phyloP scores from a whole-genome alignment of 164 flowering plant species.

The Cinnamomum chago region DNA sequence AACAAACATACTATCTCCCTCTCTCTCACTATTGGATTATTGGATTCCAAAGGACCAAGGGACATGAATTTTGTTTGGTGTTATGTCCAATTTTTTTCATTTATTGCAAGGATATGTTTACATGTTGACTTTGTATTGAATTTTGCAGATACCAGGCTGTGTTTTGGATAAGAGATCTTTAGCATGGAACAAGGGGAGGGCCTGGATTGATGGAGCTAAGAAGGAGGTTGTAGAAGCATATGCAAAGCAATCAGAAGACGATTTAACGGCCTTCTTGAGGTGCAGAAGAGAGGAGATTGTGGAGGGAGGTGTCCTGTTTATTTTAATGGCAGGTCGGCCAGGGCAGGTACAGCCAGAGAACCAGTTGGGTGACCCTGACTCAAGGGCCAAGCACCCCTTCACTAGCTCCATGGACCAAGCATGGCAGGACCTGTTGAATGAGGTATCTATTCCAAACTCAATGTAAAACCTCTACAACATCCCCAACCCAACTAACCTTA shows the following conservation, averaged over 20 bases:
- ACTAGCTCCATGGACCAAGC: conserved; percentile 43
- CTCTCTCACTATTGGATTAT: neutral
- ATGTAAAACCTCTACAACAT: conserved; percentile 16
- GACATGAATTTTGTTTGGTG: neutral
- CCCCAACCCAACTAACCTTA: conserved; percentile 12
- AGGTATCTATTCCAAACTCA: conserved; percentile 21
- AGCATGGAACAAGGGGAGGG: conserved; percentile 41
- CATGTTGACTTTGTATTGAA: neutral
- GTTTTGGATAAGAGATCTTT: conserved; percentile 29
- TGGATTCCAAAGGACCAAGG: neutral
- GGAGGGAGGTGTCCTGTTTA: conserved; percentile 33
- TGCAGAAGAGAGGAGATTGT: conserved; percentile 38
- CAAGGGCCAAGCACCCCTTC: conserved; percentile 44
- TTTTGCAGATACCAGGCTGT: conserved; percentile 25
- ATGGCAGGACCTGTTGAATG: conserved; percentile 39
- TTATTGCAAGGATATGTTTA: neutral
- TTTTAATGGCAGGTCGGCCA: conserved; percentile 37
- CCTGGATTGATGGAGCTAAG: conserved; percentile 44
- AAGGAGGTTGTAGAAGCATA: conserved; percentile 41
- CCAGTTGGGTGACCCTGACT: conserved; percentile 36
- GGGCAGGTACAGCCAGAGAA: conserved; percentile 23
- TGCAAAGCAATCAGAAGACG: conserved; percentile 36
- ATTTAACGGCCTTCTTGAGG: conserved; percentile 29
- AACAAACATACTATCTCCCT: too few relatives aligned
- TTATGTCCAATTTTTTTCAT: neutral